Conservation (phyloP, 306 rosid species). For the Medicago arabica region DNA sequence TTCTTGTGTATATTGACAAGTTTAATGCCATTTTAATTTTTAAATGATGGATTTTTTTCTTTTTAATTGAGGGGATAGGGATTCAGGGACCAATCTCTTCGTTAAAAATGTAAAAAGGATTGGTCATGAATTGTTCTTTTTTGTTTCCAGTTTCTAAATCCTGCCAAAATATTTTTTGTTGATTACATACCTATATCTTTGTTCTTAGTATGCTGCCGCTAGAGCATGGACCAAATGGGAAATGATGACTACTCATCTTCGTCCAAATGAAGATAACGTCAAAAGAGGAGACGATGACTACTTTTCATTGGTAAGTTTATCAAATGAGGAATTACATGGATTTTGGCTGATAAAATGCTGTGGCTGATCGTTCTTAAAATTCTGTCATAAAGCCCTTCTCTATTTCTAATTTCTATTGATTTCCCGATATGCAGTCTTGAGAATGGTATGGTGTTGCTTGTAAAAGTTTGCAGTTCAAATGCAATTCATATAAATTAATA, state of each 20-base stretch:
- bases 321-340: not conserved
- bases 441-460: constrained; percentile 21
- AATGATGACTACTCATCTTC: constrained; percentile 94
- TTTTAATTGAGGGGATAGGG: not conserved
- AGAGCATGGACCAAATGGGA: constrained; percentile 99
- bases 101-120: constrained; percentile 22
- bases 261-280: constrained; percentile 77
- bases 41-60: not conserved
- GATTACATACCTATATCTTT: constrained; percentile 39
- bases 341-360: constrained; percentile 24
- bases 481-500: constrained; percentile 1
- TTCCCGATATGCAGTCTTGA: constrained; percentile 13
- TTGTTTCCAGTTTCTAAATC: constrained; percentile 7
- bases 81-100: not conserved
- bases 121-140: not conserved
- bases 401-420: constrained; percentile 4
- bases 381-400: not conserved
- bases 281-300: constrained; percentile 82
- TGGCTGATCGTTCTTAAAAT: not conserved
- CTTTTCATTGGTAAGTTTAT: constrained; percentile 76
- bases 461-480: not conserved
- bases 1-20: constrained; percentile 19
- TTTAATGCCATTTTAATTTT: not conserved
- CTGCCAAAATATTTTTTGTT: constrained; percentile 16
- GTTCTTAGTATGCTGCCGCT: constrained; percentile 86